phyloP scores from a whole-genome alignment of 768 basidiomycete genomes.

The Panellus pusillus region DNA sequence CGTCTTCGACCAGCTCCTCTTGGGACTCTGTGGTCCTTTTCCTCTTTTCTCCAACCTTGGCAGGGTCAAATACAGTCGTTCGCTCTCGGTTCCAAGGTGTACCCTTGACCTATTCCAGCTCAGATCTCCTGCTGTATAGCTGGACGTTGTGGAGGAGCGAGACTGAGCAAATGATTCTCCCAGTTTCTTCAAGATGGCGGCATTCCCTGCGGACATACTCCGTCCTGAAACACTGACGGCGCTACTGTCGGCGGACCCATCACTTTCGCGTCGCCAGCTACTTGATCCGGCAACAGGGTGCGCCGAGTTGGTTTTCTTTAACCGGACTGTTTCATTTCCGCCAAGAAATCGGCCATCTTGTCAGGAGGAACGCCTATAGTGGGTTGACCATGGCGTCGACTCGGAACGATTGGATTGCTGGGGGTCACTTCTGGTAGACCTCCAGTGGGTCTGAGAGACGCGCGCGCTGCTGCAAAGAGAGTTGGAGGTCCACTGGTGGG shows the following conservation, averaged over 20 bases:
- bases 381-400: slow-evolving; percentile 56
- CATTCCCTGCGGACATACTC: slow-evolving; percentile 15
- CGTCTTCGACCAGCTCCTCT: slow-evolving; percentile 8
- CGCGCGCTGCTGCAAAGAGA: slow-evolving; percentile 61
- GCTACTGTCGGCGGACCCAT: slow-evolving; percentile 11
- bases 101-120: slow-evolving; percentile 4
- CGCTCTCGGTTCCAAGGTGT: slow-evolving; percentile 8
- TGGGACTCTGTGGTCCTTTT: slow-evolving; percentile 23
- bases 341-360: slow-evolving; percentile 81
- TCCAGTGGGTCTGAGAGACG: slow-evolving; percentile 57
- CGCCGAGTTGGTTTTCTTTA: slow-evolving; percentile 55
- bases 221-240: slow-evolving; percentile 8
- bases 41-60: slow-evolving; percentile 30
- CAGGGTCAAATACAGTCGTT: neutral
- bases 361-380: slow-evolving; percentile 75
- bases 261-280: slow-evolving; percentile 2
- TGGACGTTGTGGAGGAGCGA: slow-evolving; percentile 6
- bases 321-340: slow-evolving; percentile 71
- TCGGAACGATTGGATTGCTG: slow-evolving; percentile 49
- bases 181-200: slow-evolving; percentile 21
- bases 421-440: slow-evolving; percentile 62
- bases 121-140: neutral
- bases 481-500: slow-evolving; percentile 21
- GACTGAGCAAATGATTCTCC: slow-evolving; percentile 17
- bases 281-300: slow-evolving; percentile 1